These are phyloP conservation scores for Hypholoma sublateritium DNA, from an alignment of 768 basidiomycete species.

Conservation along the genomic window DNA sequence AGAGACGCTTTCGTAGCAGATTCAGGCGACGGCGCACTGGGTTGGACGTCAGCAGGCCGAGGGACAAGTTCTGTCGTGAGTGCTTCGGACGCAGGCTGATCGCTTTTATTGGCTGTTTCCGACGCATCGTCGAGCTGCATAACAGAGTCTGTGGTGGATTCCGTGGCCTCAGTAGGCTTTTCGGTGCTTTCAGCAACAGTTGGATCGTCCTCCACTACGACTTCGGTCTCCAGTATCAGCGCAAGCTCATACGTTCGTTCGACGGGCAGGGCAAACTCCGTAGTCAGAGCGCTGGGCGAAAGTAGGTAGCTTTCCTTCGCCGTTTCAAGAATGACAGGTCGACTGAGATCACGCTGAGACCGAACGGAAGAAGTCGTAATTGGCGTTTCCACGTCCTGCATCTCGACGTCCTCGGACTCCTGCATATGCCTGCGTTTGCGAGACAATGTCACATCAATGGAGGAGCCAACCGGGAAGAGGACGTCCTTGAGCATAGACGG, in stretches of 20 bases:
- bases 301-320: constrained; percentile 40
- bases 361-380: constrained; percentile 1
- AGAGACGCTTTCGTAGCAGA: not conserved
- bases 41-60: not conserved
- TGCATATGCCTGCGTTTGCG: constrained; percentile 34
- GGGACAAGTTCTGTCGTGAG: not conserved
- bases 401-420: constrained; percentile 24
- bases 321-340: constrained; percentile 39
- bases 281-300: constrained; percentile 25
- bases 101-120: not conserved
- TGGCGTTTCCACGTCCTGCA: constrained; percentile 18
- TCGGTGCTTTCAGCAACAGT: not conserved
- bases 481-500: constrained; percentile 39
- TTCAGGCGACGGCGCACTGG: not conserved
- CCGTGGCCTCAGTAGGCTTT: not conserved
- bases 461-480: constrained; percentile 39
- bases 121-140: not conserved
- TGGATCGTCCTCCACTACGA: constrained; percentile 25
- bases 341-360: constrained; percentile 11
- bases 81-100: not conserved
- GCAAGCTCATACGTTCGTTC: constrained; percentile 36
- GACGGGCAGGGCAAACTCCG: constrained; percentile 7
- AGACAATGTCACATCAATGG: constrained; percentile 25
- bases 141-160: not conserved
- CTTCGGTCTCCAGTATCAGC: constrained; percentile 34